Base-by-base conservation (phyloP, 1,284 basidiomycete genomes). In the Omphalotus olearius region DNA sequence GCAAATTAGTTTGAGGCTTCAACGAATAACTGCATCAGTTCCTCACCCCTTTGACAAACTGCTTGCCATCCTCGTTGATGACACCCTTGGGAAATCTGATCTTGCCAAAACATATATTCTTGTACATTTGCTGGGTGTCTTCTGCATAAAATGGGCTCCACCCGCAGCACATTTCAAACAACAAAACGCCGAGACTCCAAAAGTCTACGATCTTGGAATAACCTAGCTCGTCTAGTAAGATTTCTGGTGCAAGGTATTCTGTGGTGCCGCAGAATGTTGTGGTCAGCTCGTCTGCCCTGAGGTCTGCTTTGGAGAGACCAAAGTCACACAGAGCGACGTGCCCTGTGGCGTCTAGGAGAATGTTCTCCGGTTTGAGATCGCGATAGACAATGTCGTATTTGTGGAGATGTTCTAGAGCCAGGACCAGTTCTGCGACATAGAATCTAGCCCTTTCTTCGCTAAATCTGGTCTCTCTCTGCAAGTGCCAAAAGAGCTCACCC, bases 91-190 rank as follows among this genome's bases (percentile, higher is more conserved):
- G 97, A 76, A 99, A 99, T 57, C 96, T 83, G 67, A 99, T 98
- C 80, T 98, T 99, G 59, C 97, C 97, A 69, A 93, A 94, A 68
- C 94, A 98, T 61, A 99, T 99, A 74, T 96, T 91, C 79, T 94
- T 94, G 77, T 99, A 99, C 97, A 99, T 99, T 71, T 98, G 93
- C 68, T 99, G 96, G 14, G 94, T 98, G 67, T 99, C 97, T 64
- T 99, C 97, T 13, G 96, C 96, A 65, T 99, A 99, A 74, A 99
- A 99, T 35, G 97, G 97, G 67, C 91, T 94, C 97, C 97, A 99
- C 14, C 97, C 97, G 63, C 97, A 99, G 67, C 96, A 99, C 97
- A 99, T 99, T 70, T 95, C 93, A 63, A 95, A 95, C 30, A 95
- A 73, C 39, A 93, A 75, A 14, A 95, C 93, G 46, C 94, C 95